These are phyloP conservation scores for Pseudomonodictys pantanalensis DNA, from an alignment of 495 filamentous ascomycete species.

Conservation along the genomic window DNA sequence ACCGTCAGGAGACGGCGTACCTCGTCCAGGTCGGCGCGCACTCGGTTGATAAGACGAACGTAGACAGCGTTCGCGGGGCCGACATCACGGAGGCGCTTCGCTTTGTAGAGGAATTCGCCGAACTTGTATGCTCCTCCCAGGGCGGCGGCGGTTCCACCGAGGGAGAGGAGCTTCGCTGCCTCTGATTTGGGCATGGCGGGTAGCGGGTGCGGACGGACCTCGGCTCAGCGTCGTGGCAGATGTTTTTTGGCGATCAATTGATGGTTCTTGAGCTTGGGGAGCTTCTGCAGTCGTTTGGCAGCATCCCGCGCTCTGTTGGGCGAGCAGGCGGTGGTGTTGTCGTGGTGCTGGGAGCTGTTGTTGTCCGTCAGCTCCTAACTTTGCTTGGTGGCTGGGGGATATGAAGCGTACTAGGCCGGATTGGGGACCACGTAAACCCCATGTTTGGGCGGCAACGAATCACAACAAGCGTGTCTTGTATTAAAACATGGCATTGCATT, in stretches of 20 bases:
- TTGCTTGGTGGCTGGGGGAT: constrained; percentile 19
- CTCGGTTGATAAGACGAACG: constrained; percentile 27
- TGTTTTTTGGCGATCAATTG: constrained; percentile 8
- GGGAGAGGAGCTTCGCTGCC: constrained; percentile 7
- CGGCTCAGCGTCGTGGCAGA: background rate
- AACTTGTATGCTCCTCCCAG: constrained; percentile 30
- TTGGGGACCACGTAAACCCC: background rate
- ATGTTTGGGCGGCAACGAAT: background rate
- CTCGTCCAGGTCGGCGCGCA: constrained; percentile 28
- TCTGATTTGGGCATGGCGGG: constrained; percentile 24
- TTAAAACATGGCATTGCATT: too few relatives aligned
- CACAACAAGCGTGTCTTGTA: too few relatives aligned
- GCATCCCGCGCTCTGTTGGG: constrained; percentile 19
- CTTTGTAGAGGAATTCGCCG: constrained; percentile 23
- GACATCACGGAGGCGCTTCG: constrained; percentile 25
- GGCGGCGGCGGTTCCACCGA: constrained; percentile 14
- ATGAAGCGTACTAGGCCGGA: constrained; percentile 3
- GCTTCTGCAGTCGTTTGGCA: constrained; percentile 11
- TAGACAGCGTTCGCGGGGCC: constrained; percentile 28
- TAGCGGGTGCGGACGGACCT: background rate
- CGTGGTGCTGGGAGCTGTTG: constrained; percentile 14
- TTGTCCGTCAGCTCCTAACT: constrained; percentile 22
- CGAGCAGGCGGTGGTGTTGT: constrained; percentile 18
- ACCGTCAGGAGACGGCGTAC: constrained; percentile 29
- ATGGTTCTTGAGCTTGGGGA: background rate